These are phyloP conservation scores for Salix brachista DNA, from an alignment of 345 rosid species.

Conservation along the genomic window DNA sequence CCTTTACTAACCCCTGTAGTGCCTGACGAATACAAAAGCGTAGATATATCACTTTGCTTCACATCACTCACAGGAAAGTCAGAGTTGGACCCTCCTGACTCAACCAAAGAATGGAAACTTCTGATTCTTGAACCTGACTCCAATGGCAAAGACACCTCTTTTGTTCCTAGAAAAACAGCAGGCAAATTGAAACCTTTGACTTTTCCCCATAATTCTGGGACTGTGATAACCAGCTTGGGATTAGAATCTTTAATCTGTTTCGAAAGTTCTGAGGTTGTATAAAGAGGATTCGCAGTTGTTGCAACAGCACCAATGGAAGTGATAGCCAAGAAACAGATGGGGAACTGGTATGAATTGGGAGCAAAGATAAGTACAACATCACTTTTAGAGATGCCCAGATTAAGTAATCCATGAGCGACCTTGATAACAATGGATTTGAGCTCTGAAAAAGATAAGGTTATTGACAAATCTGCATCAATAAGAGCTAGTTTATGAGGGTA, in stretches of 20 bases:
- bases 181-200: not conserved
- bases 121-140: not conserved
- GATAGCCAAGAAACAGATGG: constrained; percentile 61
- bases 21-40: not conserved
- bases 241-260: constrained; percentile 61
- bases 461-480: constrained; percentile 50
- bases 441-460: constrained; percentile 51
- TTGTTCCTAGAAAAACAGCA: not conserved
- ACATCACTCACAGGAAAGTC: not conserved
- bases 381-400: constrained; percentile 51
- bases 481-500: constrained; percentile 55
- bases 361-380: constrained; percentile 62
- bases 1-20: not conserved
- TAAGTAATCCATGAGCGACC: constrained; percentile 55
- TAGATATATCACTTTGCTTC: not conserved
- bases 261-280: constrained; percentile 47
- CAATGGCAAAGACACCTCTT: not conserved
- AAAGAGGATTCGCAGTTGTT: constrained; percentile 65
- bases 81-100: not conserved
- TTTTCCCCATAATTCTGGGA: not conserved
- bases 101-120: not conserved
- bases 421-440: constrained; percentile 50
- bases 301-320: constrained; percentile 56
- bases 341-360: constrained; percentile 69
- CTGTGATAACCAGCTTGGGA: not conserved